These are phyloP conservation scores for Leucocoprinus birnbaumii DNA, from an alignment of 768 basidiomycete genomes.

Conservation along the genomic window DNA sequence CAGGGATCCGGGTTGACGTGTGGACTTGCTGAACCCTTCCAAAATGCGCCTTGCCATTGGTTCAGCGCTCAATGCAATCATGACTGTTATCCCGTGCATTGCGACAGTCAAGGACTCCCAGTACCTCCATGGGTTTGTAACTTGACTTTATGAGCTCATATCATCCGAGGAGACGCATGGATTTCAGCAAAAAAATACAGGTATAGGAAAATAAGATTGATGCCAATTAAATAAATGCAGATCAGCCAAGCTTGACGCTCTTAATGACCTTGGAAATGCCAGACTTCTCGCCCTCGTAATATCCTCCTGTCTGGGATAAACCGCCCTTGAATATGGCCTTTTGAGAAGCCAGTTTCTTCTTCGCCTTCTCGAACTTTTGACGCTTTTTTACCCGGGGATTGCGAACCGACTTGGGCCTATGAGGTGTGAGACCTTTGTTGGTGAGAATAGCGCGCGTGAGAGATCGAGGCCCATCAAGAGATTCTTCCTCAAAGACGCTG, in stretches of 20 bases:
- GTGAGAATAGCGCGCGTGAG: slow-evolving; percentile 89
- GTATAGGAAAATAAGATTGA: no score
- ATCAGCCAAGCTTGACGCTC: slow-evolving; percentile 66
- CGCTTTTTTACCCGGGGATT: slow-evolving; percentile 99
- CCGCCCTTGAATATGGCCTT: slow-evolving; percentile 94
- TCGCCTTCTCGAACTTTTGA: slow-evolving; percentile 89
- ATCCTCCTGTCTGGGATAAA: slow-evolving; percentile 58
- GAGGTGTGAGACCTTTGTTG: slow-evolving; percentile 93
- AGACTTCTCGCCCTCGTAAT: slow-evolving; percentile 88
- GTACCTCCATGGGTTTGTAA: no score
- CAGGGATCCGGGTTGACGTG: no score
- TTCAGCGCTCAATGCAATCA: no score
- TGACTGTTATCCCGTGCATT: no score
- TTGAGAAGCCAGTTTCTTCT: slow-evolving; percentile 87
- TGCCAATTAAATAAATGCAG: no score
- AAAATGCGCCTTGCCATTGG: no score
- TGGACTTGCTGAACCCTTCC: no score
- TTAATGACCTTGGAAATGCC: slow-evolving; percentile 93
- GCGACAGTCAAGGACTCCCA: no score
- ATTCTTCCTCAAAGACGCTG: slow-evolving; percentile 22
- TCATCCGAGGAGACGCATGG: no score
- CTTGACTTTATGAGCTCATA: no score
- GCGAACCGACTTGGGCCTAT: slow-evolving; percentile 82
- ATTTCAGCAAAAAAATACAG: no score
- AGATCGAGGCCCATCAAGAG: slow-evolving; percentile 71